Conservation (phyloP, 73 alveolate genomes). For the Tetrahymena elliotti region DNA sequence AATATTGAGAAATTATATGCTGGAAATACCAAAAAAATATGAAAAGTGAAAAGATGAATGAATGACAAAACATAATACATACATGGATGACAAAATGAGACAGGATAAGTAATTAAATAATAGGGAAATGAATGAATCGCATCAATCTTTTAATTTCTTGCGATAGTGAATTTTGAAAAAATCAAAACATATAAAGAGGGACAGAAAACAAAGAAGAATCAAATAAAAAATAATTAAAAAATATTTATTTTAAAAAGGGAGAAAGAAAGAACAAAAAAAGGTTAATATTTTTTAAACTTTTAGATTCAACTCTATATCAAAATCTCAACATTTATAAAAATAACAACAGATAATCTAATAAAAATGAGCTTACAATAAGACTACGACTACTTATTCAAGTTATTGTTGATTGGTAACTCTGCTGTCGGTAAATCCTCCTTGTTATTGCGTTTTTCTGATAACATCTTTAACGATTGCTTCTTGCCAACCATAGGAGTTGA, state of each 20-base stretch:
- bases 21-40: not conserved
- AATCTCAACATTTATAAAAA: not conserved
- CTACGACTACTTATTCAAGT: conserved; percentile 52
- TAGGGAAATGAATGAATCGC: not conserved
- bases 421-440: conserved; percentile 59
- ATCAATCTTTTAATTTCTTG: not conserved
- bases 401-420: conserved; percentile 48
- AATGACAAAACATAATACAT: not conserved
- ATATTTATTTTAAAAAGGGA: not conserved
- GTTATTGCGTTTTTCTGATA: conserved; percentile 51
- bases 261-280: not conserved
- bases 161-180: not conserved
- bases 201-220: not conserved
- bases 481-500: conserved; percentile 66
- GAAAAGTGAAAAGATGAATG: not conserved
- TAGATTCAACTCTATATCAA: not conserved
- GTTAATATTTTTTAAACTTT: not conserved
- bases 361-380: conserved; percentile 38
- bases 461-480: conserved; percentile 50
- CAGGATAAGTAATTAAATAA: not conserved
- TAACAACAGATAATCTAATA: not conserved
- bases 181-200: not conserved
- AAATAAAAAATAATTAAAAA: not conserved
- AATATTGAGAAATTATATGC: not conserved
- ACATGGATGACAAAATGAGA: not conserved